These are phyloP conservation scores for Arctium lappa DNA, from an alignment of 129 eudicot genomes.

Conservation along the genomic window DNA sequence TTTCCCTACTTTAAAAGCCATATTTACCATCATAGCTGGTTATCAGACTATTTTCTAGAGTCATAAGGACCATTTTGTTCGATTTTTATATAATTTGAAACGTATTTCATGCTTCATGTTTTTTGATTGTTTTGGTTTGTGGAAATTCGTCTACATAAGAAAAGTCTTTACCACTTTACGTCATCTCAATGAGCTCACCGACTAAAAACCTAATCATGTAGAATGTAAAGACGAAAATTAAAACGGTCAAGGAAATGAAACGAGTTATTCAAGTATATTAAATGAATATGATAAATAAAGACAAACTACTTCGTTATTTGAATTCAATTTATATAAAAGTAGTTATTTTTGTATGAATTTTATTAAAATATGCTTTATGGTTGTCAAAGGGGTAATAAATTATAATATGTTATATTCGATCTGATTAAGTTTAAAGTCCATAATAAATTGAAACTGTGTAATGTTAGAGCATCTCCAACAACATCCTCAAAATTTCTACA, in stretches of 20 bases:
- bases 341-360: too few relatives aligned
- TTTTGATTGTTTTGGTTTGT: background rate
- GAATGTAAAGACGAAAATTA: background rate
- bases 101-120: background rate
- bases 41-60: too few relatives aligned
- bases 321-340: background rate
- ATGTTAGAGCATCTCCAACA: too few relatives aligned
- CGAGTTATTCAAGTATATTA: background rate
- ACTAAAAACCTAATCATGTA: background rate
- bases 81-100: too few relatives aligned
- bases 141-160: background rate
- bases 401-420: too few relatives aligned
- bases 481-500: too few relatives aligned
- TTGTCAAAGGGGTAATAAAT: background rate
- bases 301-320: background rate
- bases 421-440: too few relatives aligned
- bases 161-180: background rate
- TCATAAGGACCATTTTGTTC: too few relatives aligned
- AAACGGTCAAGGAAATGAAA: background rate
- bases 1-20: too few relatives aligned
- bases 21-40: too few relatives aligned
- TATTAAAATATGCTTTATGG: background rate
- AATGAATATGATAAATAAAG: background rate
- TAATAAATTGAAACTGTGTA: too few relatives aligned
- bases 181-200: background rate